Base-by-base conservation (phyloP, 2,329 filamentous ascomycete genomes). In the Podosphaera aphanis region DNA sequence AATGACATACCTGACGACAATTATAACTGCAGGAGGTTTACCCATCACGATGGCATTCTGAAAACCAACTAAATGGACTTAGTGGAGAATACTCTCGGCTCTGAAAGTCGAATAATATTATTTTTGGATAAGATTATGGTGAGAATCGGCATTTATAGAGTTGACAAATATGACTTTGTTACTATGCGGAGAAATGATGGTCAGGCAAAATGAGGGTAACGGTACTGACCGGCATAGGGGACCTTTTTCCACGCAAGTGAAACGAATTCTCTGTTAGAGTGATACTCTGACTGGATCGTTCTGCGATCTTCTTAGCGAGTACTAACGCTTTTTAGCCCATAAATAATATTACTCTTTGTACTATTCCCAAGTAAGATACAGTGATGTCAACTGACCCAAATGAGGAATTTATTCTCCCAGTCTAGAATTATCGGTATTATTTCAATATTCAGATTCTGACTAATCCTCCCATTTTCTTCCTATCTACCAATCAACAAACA, bases 21-120 rank as follows among this genome's bases (percentile, higher is more conserved):
- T 69, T 48, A 69, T 60, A 46, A 66, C 67, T 55, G 65, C 64
- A 51, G 66, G 66, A 53, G 65, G 63, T 48, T 62, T 64, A 47
- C 64, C 65, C 66, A 72, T 56, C 4, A 52, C 50, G 46, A 45
- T 49, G n/a, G 23, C 43, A 48, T 42, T 23, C 19, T 42, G 39
- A 21, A 13, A 27, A 23, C 11, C 19, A 13, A 27, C 1, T 2
- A 11, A 6, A 27, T 5, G 8, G 27, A 25, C 23, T 27, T 23
- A 15, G 11, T 23, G 16, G 7, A 42, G 39, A 25, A 33, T 33
- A 33, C 29, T 13, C 29, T 33, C 4, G 10, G 1, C 29, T 33
- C 29, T 33, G 4, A 33, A 13, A 3, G 8, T 13, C 8, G 15
- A 33, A 33, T 33, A 33, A 33, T 33, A 33, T 13, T 11, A 13